A percentile compares a stretch with the other conserved stretches of the same genome.
phyloP scores from a whole-genome alignment of 805 yeast species.

The Starmerella cellae region DNA sequence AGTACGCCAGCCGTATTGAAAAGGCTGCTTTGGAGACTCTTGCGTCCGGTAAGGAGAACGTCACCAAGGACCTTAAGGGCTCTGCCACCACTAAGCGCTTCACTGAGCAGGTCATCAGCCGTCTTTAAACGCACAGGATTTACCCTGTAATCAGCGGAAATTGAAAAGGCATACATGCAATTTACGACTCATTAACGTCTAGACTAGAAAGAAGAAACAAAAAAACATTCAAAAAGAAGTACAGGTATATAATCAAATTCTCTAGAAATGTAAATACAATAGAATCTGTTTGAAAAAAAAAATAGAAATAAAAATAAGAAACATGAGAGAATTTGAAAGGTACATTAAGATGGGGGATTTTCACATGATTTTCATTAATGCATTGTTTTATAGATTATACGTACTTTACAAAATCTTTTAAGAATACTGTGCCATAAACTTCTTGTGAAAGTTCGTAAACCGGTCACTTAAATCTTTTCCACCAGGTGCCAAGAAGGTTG shows the following conservation, averaged over 20 bases:
- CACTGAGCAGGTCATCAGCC: constrained; percentile 79
- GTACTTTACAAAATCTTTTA: too few relatives aligned
- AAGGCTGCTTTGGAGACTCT: constrained; percentile 72
- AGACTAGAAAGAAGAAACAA: neutral
- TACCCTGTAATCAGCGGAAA: neutral
- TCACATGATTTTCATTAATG: too few relatives aligned
- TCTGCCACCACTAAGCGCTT: constrained; percentile 75
- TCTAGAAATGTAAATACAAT: too few relatives aligned
- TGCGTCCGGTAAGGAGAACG: constrained; percentile 90
- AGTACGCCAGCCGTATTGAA: constrained; percentile 75
- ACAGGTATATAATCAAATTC: too few relatives aligned
- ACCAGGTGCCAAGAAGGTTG: constrained; percentile 84
- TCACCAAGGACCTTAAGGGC: constrained; percentile 95
- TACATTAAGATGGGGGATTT: too few relatives aligned
- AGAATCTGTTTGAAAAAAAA: too few relatives aligned
- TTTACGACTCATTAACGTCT: neutral
- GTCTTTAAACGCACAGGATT: constrained; percentile 23
- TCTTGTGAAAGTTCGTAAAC: constrained; percentile 68
- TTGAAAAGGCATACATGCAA: neutral
- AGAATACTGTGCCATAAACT: constrained; percentile 46
- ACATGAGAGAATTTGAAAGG: too few relatives aligned
- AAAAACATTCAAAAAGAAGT: neutral
- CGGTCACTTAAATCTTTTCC: constrained; percentile 75
- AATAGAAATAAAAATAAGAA: too few relatives aligned
- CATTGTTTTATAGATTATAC: too few relatives aligned